Evolutionary conservation across 345 rosid species (phyloP).

Genomic region (Geranium rotundifolium): DNA sequence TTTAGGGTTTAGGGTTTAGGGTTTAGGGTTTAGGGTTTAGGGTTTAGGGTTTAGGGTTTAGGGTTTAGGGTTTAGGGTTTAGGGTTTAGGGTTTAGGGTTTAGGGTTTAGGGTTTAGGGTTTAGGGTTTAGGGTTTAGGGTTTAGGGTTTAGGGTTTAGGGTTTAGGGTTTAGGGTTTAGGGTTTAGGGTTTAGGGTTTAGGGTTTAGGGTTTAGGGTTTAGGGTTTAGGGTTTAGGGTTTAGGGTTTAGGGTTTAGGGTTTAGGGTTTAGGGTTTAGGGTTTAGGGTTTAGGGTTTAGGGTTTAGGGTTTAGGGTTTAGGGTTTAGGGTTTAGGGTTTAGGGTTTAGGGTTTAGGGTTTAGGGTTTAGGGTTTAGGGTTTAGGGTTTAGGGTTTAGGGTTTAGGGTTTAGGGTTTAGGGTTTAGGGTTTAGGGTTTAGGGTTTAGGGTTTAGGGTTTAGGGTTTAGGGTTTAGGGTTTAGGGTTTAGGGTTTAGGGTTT

Average conservation of each 20-base stretch:
- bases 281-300: conserved; percentile 9
- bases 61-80: conserved; percentile 7
- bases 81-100: conserved; percentile 8
- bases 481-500: conserved; percentile 15
- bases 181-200: conserved; percentile 13
- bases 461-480: conserved; percentile 12
- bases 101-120: conserved; percentile 15
- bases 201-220: conserved; percentile 13
- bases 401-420: conserved; percentile 15
- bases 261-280: conserved; percentile 13
- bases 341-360: conserved; percentile 8
- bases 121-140: conserved; percentile 13
- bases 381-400: conserved; percentile 12
- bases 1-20: conserved; percentile 3
- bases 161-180: conserved; percentile 13
- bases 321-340: conserved; percentile 1
- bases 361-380: conserved; percentile 15
- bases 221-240: conserved; percentile 13
- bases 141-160: conserved; percentile 9
- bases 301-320: conserved; percentile 9
- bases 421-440: conserved; percentile 16
- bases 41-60: conserved; percentile 8
- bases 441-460: conserved; percentile 9
- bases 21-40: conserved; percentile 9
- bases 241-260: conserved; percentile 13